phyloP scores from a whole-genome alignment of 2,329 filamentous ascomycete genomes.

The Microascus cirrosus region DNA sequence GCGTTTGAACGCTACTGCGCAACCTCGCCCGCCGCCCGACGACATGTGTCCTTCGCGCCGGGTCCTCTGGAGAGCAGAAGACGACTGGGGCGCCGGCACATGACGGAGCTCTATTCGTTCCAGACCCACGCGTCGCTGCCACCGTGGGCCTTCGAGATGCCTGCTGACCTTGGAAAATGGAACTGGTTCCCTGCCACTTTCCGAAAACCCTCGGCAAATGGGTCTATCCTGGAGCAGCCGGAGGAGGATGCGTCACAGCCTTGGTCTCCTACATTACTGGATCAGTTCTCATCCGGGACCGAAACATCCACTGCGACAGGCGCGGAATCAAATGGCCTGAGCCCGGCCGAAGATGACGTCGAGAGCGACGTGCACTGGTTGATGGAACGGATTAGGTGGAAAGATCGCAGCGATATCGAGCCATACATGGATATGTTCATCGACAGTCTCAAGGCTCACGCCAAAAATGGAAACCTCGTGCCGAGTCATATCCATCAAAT shows the following conservation, averaged over 20 bases:
- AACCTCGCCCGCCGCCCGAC: conserved; percentile 11
- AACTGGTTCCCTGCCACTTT: conserved; percentile 35
- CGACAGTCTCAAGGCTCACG: conserved; percentile 1
- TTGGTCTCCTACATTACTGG: too few relatives aligned
- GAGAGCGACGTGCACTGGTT: neutral
- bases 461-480: conserved; percentile 5
- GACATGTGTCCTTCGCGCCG: conserved; percentile 28
- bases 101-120: conserved; percentile 34
- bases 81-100: conserved; percentile 39
- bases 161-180: conserved; percentile 33
- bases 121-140: conserved; percentile 19
- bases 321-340: neutral
- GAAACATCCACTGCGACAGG: neutral
- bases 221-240: too few relatives aligned
- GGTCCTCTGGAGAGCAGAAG: conserved; percentile 45
- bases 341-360: neutral
- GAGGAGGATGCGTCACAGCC: too few relatives aligned
- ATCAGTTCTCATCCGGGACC: neutral
- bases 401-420: neutral
- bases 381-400: neutral
- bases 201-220: too few relatives aligned
- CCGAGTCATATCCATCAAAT: conserved; percentile 6
- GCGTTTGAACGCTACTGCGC: conserved; percentile 35
- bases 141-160: conserved; percentile 24
- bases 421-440: neutral